Evolutionary conservation across 208 protist genomes (phyloP).

Genomic region (Leishmania guyanensis): DNA sequence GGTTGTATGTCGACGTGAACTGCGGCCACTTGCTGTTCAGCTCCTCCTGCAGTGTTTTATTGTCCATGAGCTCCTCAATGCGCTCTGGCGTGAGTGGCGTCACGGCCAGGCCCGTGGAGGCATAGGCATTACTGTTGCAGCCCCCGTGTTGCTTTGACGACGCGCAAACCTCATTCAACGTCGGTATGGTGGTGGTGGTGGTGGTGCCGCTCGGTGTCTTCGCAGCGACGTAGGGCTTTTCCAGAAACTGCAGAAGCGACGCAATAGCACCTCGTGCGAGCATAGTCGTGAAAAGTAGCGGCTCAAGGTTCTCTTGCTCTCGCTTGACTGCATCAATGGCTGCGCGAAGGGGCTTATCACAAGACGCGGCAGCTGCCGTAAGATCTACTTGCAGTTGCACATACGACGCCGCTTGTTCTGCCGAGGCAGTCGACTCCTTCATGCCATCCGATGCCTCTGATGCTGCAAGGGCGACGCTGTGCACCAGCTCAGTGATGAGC

Average conservation of each 20-base stretch:
- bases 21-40: constrained; percentile 27
- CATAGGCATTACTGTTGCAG: neutral
- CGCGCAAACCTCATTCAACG: neutral
- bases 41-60: constrained; percentile 22
- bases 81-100: constrained; percentile 17
- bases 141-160: neutral
- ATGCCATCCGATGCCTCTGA: neutral
- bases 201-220: neutral
- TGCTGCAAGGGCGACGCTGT: constrained; percentile 19
- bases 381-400: constrained; percentile 16
- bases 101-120: neutral
- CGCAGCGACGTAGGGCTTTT: neutral
- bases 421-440: neutral
- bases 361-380: neutral
- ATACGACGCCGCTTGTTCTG: neutral
- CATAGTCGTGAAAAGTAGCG: constrained; percentile 34
- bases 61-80: constrained; percentile 29
- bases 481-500: constrained; percentile 15
- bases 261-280: constrained; percentile 22
- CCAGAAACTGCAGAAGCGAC: constrained; percentile 17
- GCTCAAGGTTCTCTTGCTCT: constrained; percentile 27
- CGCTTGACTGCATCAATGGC: constrained; percentile 14
- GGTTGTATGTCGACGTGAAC: constrained; percentile 29
- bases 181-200: neutral
- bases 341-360: constrained; percentile 11